Base-by-base conservation (phyloP, 495 filamentous ascomycete species). In the Penicillium samsonianum region DNA sequence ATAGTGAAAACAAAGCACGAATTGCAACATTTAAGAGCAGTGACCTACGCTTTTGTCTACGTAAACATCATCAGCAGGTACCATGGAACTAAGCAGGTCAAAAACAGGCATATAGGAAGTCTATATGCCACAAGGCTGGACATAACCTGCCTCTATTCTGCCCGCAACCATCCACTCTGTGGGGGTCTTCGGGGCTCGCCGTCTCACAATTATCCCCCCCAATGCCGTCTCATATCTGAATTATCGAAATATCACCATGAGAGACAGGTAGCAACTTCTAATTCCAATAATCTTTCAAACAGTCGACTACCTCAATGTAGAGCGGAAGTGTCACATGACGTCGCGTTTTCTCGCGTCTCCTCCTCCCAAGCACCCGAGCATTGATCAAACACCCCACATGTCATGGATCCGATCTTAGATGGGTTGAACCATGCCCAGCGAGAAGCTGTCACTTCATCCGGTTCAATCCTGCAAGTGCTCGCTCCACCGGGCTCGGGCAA, bases 401-500 rank as follows among this genome's bases (percentile, higher is more conserved):
- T 54, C 61, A 74, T 76, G 71, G 71, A 81, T 65, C 55, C 73
- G 42, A 83, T 92, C 46, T 80, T 97, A 46, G 68, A 83, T 65
- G 90, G 87, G 37, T 84, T 99, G 42, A 99, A 99, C 73, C 64
- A 72, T 35, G 90, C 91, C 2, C 95, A 99, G 69, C 79, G 80
- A 46, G 80, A 82, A n/a, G 95, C 95, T 0, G 95, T 98, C 44
- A 88, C 87, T 26, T 96, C 88, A 5, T 78, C 83, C 20, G 84
- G 91, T 1, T 73, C 84, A 19, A 88, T 95, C 6, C 77, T 98
- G 4, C 95, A 96, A 57, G 93, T 98, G 31, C 86, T 99, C 20
- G 95, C 95, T 4, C 89, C 89, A 1, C 89, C 89, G 25, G 89
- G 88, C 26, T 90, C 88, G 35, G 95, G 95, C 25, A 99, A 99